Evolutionary conservation across 306 rosid species (phyloP).

Genomic region (Cyamopsis tetragonoloba): DNA sequence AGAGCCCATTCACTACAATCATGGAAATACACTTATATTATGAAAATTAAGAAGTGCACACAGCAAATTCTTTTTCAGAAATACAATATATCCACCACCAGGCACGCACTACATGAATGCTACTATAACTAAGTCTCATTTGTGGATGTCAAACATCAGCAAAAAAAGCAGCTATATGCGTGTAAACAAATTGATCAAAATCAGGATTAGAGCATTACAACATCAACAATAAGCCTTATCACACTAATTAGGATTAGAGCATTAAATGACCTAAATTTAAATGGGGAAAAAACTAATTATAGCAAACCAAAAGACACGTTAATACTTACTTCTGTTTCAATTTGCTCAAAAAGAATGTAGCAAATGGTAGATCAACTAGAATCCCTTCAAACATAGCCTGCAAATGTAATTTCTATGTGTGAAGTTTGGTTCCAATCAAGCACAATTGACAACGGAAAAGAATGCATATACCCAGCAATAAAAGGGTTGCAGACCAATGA

Average conservation of each 20-base stretch:
- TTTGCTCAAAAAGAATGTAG: constrained; percentile 96
- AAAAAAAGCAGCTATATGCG: not conserved
- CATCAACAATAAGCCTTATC: too few species aligned
- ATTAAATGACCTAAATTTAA: constrained; percentile 10
- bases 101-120: not conserved
- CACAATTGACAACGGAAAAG: not conserved
- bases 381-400: constrained; percentile 99
- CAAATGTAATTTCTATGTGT: constrained; percentile 17
- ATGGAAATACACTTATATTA: constrained; percentile 1
- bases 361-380: constrained; percentile 96
- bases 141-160: constrained; percentile 5
- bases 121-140: not conserved
- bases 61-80: not conserved
- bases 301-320: constrained; percentile 22
- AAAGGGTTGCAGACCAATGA: not conserved
- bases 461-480: not conserved
- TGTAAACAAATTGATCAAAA: not conserved
- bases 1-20: not conserved
- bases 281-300: not conserved
- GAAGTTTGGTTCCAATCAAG: constrained; percentile 5
- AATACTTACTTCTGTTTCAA: constrained; percentile 87
- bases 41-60: not conserved
- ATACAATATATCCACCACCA: not conserved
- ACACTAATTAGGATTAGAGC: constrained; percentile 7
- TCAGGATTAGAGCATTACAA: constrained; percentile 2